Evolutionary conservation across 208 protist species (phyloP).

Genomic region (Acanthamoeba culbertsoni): DNA sequence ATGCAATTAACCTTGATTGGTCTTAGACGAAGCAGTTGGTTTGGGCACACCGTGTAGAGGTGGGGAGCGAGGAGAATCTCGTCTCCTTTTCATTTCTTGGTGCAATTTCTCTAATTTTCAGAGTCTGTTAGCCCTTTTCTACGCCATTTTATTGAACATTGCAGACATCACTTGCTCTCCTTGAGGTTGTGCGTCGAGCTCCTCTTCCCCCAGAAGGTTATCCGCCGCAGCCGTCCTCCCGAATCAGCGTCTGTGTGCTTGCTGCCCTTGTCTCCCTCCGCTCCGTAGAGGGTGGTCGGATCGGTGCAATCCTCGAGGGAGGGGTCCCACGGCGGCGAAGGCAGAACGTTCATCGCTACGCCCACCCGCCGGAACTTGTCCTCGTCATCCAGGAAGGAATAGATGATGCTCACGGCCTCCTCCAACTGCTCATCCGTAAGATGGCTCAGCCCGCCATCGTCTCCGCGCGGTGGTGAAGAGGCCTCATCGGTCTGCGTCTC

Average conservation of each 20-base stretch:
- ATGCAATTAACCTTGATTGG: no score
- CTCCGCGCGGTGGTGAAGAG: background rate
- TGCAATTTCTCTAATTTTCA: no score
- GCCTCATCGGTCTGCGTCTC: background rate
- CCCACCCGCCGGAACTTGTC: constrained; percentile 48
- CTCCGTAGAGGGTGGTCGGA: background rate
- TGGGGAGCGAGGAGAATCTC: no score
- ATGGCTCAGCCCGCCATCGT: background rate
- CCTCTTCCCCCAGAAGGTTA: constrained; percentile 22
- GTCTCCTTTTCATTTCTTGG: no score
- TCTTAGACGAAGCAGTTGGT: no score
- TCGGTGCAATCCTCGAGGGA: background rate
- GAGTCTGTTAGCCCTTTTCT: background rate
- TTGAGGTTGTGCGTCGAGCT: background rate
- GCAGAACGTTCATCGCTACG: constrained; percentile 52
- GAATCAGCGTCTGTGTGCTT: background rate
- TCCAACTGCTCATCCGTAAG: constrained; percentile 12
- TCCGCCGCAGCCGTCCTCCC: background rate
- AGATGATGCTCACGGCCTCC: background rate
- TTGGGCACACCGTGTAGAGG: no score
- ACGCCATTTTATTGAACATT: background rate
- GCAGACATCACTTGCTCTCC: background rate
- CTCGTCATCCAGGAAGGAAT: constrained; percentile 37
- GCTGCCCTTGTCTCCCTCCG: background rate
- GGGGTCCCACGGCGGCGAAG: constrained; percentile 41